Evolutionary conservation across 2,329 filamentous ascomycete species (phyloP).

Genomic region (Sclerotinia sclerotiorum): DNA sequence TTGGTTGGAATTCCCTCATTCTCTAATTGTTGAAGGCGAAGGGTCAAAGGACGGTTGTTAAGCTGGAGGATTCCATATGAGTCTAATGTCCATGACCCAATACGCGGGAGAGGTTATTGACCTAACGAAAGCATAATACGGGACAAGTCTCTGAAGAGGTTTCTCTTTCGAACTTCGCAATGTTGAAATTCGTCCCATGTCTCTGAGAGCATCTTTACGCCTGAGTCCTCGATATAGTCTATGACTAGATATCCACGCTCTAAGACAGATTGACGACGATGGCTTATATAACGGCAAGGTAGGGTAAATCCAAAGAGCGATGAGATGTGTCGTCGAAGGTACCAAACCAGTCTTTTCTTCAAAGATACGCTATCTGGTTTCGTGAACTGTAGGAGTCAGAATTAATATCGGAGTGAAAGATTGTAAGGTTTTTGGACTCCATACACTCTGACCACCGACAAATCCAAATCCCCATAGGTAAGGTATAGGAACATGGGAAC

Average conservation of each 20-base stretch:
- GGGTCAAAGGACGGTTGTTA: constrained; percentile 42
- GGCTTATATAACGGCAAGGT: constrained; percentile 15
- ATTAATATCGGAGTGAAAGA: constrained; percentile 17
- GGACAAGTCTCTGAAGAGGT: constrained; percentile 15
- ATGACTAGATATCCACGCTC: constrained; percentile 29
- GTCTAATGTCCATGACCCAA: constrained; percentile 15
- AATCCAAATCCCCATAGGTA: constrained; percentile 42
- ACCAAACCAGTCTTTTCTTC: constrained; percentile 32
- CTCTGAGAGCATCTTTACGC: constrained; percentile 24
- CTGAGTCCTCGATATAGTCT: constrained; percentile 7
- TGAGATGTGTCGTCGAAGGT: constrained; percentile 11
- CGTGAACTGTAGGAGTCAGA: constrained; percentile 26
- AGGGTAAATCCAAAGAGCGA: background rate
- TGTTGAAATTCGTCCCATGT: too few relatives aligned
- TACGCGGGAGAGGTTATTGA: constrained; percentile 11
- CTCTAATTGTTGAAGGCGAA: constrained; percentile 38
- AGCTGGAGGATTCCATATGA: constrained; percentile 36
- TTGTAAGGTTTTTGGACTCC: background rate
- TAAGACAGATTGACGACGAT: constrained; percentile 20
- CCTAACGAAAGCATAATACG: constrained; percentile 16
- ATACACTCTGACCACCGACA: constrained; percentile 37
- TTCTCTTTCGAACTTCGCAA: constrained; percentile 3
- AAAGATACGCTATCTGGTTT: constrained; percentile 27
- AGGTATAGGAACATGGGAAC: constrained; percentile 43
- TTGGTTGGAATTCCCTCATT: constrained; percentile 41